Evolutionary conservation across 768 basidiomycete genomes (phyloP).

Genomic region (Tephrocybe sp.): DNA sequence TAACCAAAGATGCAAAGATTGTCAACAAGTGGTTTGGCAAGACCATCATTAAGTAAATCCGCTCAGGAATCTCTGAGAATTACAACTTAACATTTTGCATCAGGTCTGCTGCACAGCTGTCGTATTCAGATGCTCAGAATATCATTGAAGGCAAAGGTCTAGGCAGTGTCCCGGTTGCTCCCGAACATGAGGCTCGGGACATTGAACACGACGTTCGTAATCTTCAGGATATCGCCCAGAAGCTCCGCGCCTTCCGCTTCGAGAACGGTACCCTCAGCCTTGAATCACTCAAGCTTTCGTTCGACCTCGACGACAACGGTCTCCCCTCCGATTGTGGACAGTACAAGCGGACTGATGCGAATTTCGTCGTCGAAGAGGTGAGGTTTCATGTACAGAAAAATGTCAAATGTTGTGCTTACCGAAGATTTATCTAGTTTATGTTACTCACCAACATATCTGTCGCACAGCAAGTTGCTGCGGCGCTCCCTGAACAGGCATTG

Average conservation of each 20-base stretch:
- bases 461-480: conserved; percentile 90
- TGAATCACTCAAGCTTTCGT: conserved; percentile 68
- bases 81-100: conserved; percentile 12
- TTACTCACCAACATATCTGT: conserved; percentile 86
- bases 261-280: conserved; percentile 79
- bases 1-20: conserved; percentile 79
- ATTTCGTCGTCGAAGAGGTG: conserved; percentile 89
- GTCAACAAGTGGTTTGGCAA: conserved; percentile 92
- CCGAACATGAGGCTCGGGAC: conserved; percentile 58
- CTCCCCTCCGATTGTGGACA: conserved; percentile 78
- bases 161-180: conserved; percentile 47
- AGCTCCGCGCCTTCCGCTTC: conserved; percentile 70
- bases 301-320: conserved; percentile 78
- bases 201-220: conserved; percentile 77
- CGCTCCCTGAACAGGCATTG: conserved; percentile 95
- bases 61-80: not conserved
- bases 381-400: conserved; percentile 4
- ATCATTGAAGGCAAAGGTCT: conserved; percentile 76
- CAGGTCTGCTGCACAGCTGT: conserved; percentile 86
- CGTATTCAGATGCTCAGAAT: conserved; percentile 80
- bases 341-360: conserved; percentile 66
- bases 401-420: not conserved
- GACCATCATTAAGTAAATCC: conserved; percentile 82
- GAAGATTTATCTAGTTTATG: conserved; percentile 71
- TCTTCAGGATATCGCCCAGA: conserved; percentile 68